These are phyloP conservation scores for Hibiscus trionum DNA, from an alignment of 345 rosid genomes.

Conservation along the genomic window DNA sequence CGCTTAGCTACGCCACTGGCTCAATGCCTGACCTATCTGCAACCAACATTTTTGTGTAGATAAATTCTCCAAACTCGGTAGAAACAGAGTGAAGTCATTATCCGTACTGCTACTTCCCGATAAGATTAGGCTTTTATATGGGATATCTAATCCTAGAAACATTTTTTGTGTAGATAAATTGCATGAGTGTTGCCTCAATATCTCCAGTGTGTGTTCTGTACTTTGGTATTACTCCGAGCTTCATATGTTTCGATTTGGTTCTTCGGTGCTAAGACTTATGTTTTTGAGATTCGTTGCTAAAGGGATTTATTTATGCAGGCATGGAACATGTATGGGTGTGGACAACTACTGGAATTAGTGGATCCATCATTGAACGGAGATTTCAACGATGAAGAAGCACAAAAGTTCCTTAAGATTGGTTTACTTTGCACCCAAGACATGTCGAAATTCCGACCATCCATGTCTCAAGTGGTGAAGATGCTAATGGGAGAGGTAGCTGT, in stretches of 20 bases:
- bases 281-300: slow-evolving; percentile 1
- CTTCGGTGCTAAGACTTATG: neutral
- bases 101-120: no score
- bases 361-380: slow-evolving; percentile 12
- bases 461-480: slow-evolving; percentile 44
- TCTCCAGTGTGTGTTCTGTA: neutral
- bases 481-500: slow-evolving; percentile 34
- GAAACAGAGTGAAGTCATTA: no score
- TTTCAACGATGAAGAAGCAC: slow-evolving; percentile 30
- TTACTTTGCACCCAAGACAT: slow-evolving; percentile 62
- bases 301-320: slow-evolving; percentile 28
- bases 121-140: no score
- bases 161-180: no score
- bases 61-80: no score
- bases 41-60: no score
- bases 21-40: no score
- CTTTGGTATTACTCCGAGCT: neutral
- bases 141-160: no score
- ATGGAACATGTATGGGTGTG: slow-evolving; percentile 31
- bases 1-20: no score
- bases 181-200: no score
- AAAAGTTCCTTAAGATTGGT: slow-evolving; percentile 40
- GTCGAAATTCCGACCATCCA: slow-evolving; percentile 48
- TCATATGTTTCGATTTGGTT: neutral
- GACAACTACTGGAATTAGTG: slow-evolving; percentile 27